Conservation (phyloP, 2,329 filamentous ascomycete genomes). For the Botrytis galanthina region DNA sequence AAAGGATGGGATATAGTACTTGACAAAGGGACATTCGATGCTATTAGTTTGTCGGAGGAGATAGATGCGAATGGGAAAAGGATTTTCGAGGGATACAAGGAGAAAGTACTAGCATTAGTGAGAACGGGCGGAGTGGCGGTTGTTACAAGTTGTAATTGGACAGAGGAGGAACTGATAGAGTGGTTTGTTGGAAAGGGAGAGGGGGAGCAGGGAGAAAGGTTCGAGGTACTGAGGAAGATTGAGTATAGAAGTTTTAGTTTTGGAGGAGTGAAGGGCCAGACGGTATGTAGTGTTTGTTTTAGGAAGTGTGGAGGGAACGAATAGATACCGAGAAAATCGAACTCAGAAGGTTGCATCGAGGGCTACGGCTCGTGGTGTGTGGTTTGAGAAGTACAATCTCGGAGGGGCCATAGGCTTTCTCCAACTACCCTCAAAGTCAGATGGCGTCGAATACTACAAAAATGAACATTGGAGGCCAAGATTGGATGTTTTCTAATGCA, state of each 20-base stretch:
- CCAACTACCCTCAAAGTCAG: not conserved
- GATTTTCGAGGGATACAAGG: conserved; percentile 72
- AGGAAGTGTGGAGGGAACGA: conserved; percentile 42
- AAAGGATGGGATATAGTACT: conserved; percentile 81
- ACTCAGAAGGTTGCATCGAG: not conserved
- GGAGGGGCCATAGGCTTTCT: no score
- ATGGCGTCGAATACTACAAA: no score
- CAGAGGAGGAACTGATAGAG: conserved; percentile 73
- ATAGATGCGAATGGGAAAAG: conserved; percentile 53
- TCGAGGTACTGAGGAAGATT: conserved; percentile 62
- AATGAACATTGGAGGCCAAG: no score
- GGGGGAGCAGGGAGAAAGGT: conserved; percentile 27
- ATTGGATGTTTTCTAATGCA: no score
- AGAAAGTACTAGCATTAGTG: conserved; percentile 66
- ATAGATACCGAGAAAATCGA: not conserved
- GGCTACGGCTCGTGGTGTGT: not conserved
- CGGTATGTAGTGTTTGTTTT: conserved; percentile 85
- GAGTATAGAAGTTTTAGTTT: conserved; percentile 87
- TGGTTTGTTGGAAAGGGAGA: conserved; percentile 68
- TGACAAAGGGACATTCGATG: conserved; percentile 99
- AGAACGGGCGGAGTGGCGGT: conserved; percentile 70
- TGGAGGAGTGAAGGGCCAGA: conserved; percentile 83
- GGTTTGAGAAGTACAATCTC: not conserved
- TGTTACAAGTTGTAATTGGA: conserved; percentile 98
- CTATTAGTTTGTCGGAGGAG: conserved; percentile 72